Evolutionary conservation across 2,329 filamentous ascomycete genomes (phyloP).

Genomic region (Dothiorella sarmentorum): DNA sequence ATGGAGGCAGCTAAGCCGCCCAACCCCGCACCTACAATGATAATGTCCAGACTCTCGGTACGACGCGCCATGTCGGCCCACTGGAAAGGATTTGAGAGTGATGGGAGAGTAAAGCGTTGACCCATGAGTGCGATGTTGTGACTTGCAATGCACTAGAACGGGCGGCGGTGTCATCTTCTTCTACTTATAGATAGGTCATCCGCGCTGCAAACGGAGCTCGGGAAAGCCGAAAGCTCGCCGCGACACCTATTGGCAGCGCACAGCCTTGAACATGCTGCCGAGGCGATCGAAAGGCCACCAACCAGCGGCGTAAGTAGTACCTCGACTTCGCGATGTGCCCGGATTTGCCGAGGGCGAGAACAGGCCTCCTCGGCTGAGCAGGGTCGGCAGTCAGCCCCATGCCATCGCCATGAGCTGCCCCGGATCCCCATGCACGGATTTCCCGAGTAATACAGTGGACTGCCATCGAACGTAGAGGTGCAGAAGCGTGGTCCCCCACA

Average conservation of each 20-base stretch:
- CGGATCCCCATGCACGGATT: not conserved
- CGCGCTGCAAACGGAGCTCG: not conserved
- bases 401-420: no score
- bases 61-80: not conserved
- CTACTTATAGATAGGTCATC: not conserved
- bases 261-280: not conserved
- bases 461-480: no score
- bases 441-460: not conserved
- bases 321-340: not conserved
- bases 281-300: not conserved
- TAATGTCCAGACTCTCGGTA: not conserved
- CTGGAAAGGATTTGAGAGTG: not conserved
- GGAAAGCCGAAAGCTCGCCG: not conserved
- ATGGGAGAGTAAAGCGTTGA: not conserved
- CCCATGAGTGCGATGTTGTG: not conserved
- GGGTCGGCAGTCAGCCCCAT: not conserved
- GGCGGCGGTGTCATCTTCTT: not conserved
- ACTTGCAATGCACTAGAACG: not conserved
- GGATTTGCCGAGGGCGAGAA: not conserved
- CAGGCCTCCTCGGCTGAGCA: not conserved
- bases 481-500: not conserved
- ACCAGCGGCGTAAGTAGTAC: not conserved
- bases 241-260: not conserved
- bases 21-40: constrained; percentile 40
- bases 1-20: constrained; percentile 45